Conservation (phyloP, 1,284 basidiomycete species). For the Ganoderma resinaceum region DNA sequence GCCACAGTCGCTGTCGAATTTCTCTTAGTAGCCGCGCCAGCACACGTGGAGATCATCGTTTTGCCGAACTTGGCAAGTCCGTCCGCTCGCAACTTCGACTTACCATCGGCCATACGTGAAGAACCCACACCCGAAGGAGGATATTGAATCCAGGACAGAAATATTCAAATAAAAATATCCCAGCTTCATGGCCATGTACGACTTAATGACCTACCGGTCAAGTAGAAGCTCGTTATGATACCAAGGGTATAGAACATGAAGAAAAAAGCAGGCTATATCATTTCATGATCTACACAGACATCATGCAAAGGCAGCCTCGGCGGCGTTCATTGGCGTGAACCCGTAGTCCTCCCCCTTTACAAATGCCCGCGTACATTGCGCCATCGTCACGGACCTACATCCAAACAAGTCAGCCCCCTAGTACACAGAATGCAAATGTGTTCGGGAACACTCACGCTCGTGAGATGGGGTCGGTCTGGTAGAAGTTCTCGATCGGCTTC, state of each 20-base stretch:
- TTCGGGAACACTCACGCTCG: constrained; percentile 67
- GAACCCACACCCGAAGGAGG: no score
- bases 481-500: constrained; percentile 93
- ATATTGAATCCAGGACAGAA: neutral
- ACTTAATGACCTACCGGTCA: neutral
- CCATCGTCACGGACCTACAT: constrained; percentile 84
- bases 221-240: neutral
- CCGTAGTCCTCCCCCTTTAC: constrained; percentile 67
- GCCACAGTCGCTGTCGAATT: no score
- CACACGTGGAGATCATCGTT: neutral
- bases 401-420: neutral
- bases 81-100: neutral
- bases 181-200: neutral
- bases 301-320: constrained; percentile 54
- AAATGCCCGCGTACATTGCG: constrained; percentile 82
- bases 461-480: constrained; percentile 92
- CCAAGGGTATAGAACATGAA: neutral
- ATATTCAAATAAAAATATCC: neutral
- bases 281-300: constrained; percentile 30
- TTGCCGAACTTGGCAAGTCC: neutral
- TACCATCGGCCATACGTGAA: neutral
- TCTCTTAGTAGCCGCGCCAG: neutral
- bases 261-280: constrained; percentile 18
- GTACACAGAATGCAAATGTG: neutral
- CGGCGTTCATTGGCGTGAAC: constrained; percentile 45